Evolutionary conservation across 2,329 filamentous ascomycete species (phyloP).

Genomic region (Apiospora pterosperma): DNA sequence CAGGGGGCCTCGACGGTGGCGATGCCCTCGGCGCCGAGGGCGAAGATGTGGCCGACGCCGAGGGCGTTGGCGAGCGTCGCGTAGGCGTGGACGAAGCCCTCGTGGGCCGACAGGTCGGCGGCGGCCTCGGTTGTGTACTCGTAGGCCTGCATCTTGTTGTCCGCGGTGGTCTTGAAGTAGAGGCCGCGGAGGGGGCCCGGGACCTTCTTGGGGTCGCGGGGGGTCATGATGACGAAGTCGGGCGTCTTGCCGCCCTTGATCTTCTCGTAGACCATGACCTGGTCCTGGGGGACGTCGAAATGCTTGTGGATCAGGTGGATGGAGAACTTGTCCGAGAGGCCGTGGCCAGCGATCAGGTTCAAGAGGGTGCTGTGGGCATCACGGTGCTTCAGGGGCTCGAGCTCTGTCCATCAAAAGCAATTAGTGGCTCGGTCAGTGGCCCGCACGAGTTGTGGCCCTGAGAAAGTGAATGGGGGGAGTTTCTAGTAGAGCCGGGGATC

Average conservation of each 20-base stretch:
- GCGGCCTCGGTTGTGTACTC: background rate
- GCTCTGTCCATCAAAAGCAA: background rate
- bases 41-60: background rate
- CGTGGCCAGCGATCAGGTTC: background rate
- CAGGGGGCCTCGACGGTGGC: background rate
- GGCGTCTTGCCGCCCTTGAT: slow-evolving; percentile 1
- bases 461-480: background rate
- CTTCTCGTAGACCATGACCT: slow-evolving; percentile 4
- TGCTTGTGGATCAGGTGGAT: background rate
- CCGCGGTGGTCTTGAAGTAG: background rate
- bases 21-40: background rate
- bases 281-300: background rate
- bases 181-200: background rate
- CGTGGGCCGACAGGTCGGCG: background rate
- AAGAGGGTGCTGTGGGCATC: background rate
- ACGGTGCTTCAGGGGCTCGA: background rate
- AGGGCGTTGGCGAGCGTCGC: background rate
- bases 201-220: background rate
- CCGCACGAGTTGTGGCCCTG: background rate
- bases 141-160: slow-evolving; percentile 3
- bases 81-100: slow-evolving; percentile 3
- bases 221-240: background rate
- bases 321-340: background rate
- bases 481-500: background rate
- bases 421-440: background rate